A percentile compares a stretch with the other conserved stretches of the same genome.
Conservation (phyloP, 257 asterid genomes). For the Thymus quinquecostatus region DNA sequence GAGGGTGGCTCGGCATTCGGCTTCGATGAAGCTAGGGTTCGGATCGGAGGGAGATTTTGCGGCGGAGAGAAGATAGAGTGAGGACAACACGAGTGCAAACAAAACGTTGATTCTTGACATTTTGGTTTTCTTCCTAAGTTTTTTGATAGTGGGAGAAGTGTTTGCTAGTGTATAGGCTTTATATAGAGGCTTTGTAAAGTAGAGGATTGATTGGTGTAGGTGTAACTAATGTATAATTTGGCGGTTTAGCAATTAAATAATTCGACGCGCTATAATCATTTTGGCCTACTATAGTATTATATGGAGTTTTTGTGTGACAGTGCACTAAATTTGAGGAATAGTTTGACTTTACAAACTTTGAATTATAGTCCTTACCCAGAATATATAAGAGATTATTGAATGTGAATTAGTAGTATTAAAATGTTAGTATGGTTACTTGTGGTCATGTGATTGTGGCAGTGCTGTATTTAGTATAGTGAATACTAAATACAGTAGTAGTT, state of each 20-base stretch:
- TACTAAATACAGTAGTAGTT: not conserved
- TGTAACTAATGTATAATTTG: not conserved
- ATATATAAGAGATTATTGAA: not conserved
- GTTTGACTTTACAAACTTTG: not conserved
- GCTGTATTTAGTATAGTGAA: not conserved
- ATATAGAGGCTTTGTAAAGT: not conserved
- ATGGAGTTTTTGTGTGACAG: not conserved
- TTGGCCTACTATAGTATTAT: too few species aligned
- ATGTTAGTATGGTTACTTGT: not conserved
- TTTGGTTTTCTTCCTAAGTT: not conserved
- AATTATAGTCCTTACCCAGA: not conserved
- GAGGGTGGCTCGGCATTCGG: conserved; percentile 53
- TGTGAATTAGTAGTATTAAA: not conserved
- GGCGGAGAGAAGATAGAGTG: conserved; percentile 22
- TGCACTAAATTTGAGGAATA: conserved; percentile 3
- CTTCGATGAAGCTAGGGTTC: conserved; percentile 41
- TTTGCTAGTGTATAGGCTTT: not conserved
- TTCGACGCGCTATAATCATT: not conserved
- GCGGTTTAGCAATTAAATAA: not conserved
- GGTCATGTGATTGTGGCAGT: not conserved
- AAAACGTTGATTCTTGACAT: conserved; percentile 37
- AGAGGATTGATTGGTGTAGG: not conserved
- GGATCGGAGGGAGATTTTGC: conserved; percentile 16
- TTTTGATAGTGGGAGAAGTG: not conserved
- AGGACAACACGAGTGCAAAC: conserved; percentile 26